phyloP scores from a whole-genome alignment of 2,329 filamentous ascomycete species.

The Pezicula rhizophila region DNA sequence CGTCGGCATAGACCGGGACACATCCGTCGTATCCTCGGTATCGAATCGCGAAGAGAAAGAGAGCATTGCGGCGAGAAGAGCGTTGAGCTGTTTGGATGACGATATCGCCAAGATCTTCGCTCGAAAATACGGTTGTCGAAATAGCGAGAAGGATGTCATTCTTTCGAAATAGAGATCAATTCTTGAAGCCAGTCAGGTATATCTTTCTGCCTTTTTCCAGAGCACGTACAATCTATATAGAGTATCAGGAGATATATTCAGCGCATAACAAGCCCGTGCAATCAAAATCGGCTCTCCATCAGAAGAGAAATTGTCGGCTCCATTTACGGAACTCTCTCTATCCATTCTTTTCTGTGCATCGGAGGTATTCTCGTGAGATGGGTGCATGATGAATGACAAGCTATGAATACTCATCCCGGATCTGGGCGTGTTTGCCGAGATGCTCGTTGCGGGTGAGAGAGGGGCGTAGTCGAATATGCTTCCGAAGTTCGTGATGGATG shows the following conservation, averaged over 20 bases:
- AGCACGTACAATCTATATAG: background rate
- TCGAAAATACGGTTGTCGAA: slow-evolving; percentile 2
- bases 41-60: slow-evolving; percentile 17
- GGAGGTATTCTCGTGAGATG: background rate
- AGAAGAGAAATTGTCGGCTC: too few relatives aligned
- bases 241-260: background rate
- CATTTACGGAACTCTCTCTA: too few relatives aligned
- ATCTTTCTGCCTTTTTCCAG: background rate
- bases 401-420: background rate
- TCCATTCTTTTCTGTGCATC: too few relatives aligned
- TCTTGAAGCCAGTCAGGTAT: background rate
- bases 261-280: background rate
- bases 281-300: too few relatives aligned
- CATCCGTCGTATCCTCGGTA: background rate
- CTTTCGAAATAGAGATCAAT: slow-evolving; percentile 4
- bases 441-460: background rate
- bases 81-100: slow-evolving; percentile 11
- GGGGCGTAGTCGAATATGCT: background rate
- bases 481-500: background rate
- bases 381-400: background rate
- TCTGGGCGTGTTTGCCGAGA: background rate
- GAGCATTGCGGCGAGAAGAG: slow-evolving; percentile 26
- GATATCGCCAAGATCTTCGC: slow-evolving; percentile 2
- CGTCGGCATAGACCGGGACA: background rate
- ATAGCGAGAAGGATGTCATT: slow-evolving; percentile 8